These are phyloP conservation scores for Fragaria vesca DNA, from an alignment of 306 rosid species.

Conservation along the genomic window DNA sequence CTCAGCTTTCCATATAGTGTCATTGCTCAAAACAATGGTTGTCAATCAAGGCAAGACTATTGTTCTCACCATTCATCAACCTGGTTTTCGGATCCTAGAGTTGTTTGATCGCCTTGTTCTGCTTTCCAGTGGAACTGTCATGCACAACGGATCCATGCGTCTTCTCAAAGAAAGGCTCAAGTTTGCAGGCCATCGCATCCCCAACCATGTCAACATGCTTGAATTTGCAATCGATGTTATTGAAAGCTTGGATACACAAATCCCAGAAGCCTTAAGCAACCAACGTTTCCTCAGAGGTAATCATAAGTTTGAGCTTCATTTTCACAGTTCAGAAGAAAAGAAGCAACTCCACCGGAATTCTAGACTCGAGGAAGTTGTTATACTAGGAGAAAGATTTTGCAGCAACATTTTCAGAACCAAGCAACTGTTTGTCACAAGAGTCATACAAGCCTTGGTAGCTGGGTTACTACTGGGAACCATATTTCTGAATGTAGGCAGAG, in stretches of 20 bases:
- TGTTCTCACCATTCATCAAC: slow-evolving; percentile 87
- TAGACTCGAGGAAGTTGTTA: slow-evolving; percentile 48
- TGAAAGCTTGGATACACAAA: slow-evolving; percentile 53
- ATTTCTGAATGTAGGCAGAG: slow-evolving; percentile 41
- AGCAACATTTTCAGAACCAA: slow-evolving; percentile 83
- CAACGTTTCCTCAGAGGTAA: slow-evolving; percentile 25
- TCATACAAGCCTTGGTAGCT: slow-evolving; percentile 50
- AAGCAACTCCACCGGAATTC: slow-evolving; percentile 47
- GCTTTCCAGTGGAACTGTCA: slow-evolving; percentile 70
- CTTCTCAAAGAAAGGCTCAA: slow-evolving; percentile 69
- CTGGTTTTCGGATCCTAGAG: slow-evolving; percentile 83
- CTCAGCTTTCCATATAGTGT: slow-evolving; percentile 78
- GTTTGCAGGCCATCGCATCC: slow-evolving; percentile 55
- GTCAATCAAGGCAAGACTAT: slow-evolving; percentile 72
- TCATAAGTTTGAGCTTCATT: slow-evolving; percentile 10
- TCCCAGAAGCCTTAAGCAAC: slow-evolving; percentile 47
- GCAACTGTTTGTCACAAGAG: slow-evolving; percentile 58
- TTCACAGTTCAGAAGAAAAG: slow-evolving; percentile 38
- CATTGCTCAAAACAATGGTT: slow-evolving; percentile 76
- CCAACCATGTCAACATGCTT: slow-evolving; percentile 76
- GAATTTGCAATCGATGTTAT: slow-evolving; percentile 80
- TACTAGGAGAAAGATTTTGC: slow-evolving; percentile 85
- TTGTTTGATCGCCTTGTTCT: slow-evolving; percentile 59
- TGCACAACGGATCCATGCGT: slow-evolving; percentile 72
- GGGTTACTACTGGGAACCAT: slow-evolving; percentile 50